phyloP scores from a whole-genome alignment of 1,284 basidiomycete species.

The Schizopora paradoxa region DNA sequence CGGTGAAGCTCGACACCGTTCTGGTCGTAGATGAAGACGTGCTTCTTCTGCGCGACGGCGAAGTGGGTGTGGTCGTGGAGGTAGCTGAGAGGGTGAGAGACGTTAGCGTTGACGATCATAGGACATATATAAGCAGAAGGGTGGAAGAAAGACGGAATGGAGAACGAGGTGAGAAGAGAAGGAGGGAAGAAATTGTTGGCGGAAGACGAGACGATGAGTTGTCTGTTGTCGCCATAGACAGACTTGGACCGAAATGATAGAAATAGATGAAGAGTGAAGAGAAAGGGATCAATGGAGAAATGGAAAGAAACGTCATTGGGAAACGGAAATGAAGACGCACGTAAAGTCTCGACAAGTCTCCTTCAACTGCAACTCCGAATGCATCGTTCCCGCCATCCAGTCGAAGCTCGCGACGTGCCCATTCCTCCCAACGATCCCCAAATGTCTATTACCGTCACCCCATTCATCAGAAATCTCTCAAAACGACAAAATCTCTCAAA shows the following conservation, averaged over 20 bases:
- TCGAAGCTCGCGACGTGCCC: conserved; percentile 96
- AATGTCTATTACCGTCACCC: conserved; percentile 46
- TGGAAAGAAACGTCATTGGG: neutral
- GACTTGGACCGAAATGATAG: too few relatives aligned
- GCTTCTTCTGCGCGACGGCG: conserved; percentile 95
- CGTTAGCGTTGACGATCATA: conserved; percentile 1
- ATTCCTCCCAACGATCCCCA: conserved; percentile 76
- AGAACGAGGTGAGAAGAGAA: conserved; percentile 25
- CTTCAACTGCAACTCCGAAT: conserved; percentile 84
- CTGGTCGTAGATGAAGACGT: conserved; percentile 94
- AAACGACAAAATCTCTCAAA: conserved; percentile 12
- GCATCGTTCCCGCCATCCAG: conserved; percentile 85
- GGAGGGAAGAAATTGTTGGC: neutral
- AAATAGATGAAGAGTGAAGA: too few relatives aligned
- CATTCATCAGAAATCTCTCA: neutral
- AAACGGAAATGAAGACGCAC: conserved; percentile 36
- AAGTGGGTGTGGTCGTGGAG: conserved; percentile 91
- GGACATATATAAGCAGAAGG: conserved; percentile 17
- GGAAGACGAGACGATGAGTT: too few relatives aligned
- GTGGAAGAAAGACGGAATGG: neutral
- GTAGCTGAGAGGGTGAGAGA: conserved; percentile 47
- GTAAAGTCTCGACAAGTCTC: conserved; percentile 92
- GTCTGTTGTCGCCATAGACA: too few relatives aligned
- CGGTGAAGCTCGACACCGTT: conserved; percentile 92
- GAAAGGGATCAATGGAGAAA: too few relatives aligned